Percentiles rank a stretch among this genome's conserved stretches.
phyloP scores from a whole-genome alignment of 2,329 filamentous ascomycete species.

The Colletotrichum navitas region DNA sequence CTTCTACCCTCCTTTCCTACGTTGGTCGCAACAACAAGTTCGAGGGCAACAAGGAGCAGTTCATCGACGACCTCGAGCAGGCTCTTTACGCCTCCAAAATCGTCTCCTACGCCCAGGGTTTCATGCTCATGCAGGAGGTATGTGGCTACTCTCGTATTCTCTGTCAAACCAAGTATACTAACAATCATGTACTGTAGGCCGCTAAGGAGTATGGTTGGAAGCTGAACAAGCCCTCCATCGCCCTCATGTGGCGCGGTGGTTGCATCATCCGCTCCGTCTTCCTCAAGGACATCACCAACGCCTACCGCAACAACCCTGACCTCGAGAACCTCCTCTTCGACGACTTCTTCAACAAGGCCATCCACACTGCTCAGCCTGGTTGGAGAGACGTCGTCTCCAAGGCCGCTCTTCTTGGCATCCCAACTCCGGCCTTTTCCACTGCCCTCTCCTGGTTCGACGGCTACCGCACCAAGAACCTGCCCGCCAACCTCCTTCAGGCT shows the following conservation, averaged over 20 bases:
- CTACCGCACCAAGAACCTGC: conserved; percentile 96
- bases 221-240: conserved; percentile 99
- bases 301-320: conserved; percentile 93
- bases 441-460: conserved; percentile 99
- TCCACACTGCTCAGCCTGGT: conserved; percentile 93
- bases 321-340: conserved; percentile 99
- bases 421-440: conserved; percentile 95
- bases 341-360: conserved; percentile 99
- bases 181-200: conserved; percentile 67
- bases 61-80: conserved; percentile 98
- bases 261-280: conserved; percentile 99
- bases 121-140: conserved; percentile 99
- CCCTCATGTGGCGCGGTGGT: conserved; percentile 99
- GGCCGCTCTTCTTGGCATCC: conserved; percentile 93
- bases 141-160: not conserved
- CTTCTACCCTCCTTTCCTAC: conserved; percentile 80
- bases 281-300: conserved; percentile 98
- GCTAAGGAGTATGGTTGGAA: conserved; percentile 98
- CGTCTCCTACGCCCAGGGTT: conserved; percentile 99
- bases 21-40: conserved; percentile 83
- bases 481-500: conserved; percentile 97
- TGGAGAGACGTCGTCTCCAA: conserved; percentile 94
- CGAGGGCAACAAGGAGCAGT: conserved; percentile 89
- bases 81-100: conserved; percentile 99
- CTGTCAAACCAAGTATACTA: conserved; percentile 33